A percentile compares a stretch with the other conserved stretches of the same genome.
phyloP scores from a whole-genome alignment of 106 monocot species.

The Phalaenopsis equestris region DNA sequence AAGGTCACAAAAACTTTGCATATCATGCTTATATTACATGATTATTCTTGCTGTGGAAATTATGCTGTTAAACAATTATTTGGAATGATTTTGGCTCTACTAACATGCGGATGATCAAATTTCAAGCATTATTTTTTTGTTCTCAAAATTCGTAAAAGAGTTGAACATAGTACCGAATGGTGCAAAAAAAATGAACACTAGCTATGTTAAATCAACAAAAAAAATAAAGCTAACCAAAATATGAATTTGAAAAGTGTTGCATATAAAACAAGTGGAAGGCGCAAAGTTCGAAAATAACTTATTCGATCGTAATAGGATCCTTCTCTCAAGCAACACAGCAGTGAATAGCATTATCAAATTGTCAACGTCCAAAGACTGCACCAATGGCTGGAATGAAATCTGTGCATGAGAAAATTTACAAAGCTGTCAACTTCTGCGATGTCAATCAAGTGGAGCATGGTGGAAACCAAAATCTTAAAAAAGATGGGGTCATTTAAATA shows the following conservation, averaged over 20 bases:
- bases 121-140: background rate
- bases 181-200: background rate
- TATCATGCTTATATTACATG: background rate
- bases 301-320: constrained; percentile 95
- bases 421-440: background rate
- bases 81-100: background rate
- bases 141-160: background rate
- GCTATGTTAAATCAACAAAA: background rate
- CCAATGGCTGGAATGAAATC: constrained; percentile 97
- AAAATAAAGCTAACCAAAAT: background rate
- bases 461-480: background rate
- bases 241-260: background rate
- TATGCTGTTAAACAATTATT: background rate
- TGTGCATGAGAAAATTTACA: constrained; percentile 29
- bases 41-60: background rate
- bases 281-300: constrained; percentile 44
- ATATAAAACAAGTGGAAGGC: background rate
- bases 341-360: constrained; percentile 91
- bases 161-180: background rate
- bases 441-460: background rate
- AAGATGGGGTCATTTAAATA: too few relatives aligned
- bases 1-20: background rate
- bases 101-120: background rate
- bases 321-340: constrained; percentile 91
- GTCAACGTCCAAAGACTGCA: constrained; percentile 95